phyloP scores from a whole-genome alignment of 1,284 basidiomycete species.

The Rhizopogon parksii region DNA sequence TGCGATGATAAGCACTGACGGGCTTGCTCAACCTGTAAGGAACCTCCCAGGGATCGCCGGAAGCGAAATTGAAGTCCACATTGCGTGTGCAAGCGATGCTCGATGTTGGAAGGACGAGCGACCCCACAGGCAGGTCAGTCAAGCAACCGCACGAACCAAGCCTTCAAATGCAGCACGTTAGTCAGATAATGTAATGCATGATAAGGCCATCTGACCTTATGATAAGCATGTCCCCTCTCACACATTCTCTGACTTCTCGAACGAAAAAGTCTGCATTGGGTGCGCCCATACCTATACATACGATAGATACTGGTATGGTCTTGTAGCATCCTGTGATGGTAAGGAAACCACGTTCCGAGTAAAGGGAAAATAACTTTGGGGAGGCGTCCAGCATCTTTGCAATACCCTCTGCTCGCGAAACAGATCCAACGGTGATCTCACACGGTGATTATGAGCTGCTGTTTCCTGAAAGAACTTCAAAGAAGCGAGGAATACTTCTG shows the following conservation, averaged over 20 bases:
- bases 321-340: slow-evolving; percentile 76
- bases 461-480: neutral
- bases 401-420: slow-evolving; percentile 59
- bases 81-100: slow-evolving; percentile 68
- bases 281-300: slow-evolving; percentile 80
- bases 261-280: slow-evolving; percentile 83
- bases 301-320: slow-evolving; percentile 61
- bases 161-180: slow-evolving; percentile 30
- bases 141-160: slow-evolving; percentile 78
- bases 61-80: slow-evolving; percentile 68
- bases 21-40: slow-evolving; percentile 69
- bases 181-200: slow-evolving; percentile 1
- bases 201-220: slow-evolving; percentile 46
- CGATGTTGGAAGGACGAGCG: slow-evolving; percentile 64
- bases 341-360: slow-evolving; percentile 72
- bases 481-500: neutral
- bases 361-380: slow-evolving; percentile 54
- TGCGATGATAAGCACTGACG: slow-evolving; percentile 32
- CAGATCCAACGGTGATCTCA: slow-evolving; percentile 72
- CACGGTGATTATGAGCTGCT: slow-evolving; percentile 3
- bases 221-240: slow-evolving; percentile 71
- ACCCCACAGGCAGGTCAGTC: slow-evolving; percentile 62
- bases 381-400: slow-evolving; percentile 53
- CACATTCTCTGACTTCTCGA: slow-evolving; percentile 72
- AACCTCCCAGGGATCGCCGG: slow-evolving; percentile 36